phyloP scores from a whole-genome alignment of 2,329 filamentous ascomycete species.

The Coniochaeta pulveracea region DNA sequence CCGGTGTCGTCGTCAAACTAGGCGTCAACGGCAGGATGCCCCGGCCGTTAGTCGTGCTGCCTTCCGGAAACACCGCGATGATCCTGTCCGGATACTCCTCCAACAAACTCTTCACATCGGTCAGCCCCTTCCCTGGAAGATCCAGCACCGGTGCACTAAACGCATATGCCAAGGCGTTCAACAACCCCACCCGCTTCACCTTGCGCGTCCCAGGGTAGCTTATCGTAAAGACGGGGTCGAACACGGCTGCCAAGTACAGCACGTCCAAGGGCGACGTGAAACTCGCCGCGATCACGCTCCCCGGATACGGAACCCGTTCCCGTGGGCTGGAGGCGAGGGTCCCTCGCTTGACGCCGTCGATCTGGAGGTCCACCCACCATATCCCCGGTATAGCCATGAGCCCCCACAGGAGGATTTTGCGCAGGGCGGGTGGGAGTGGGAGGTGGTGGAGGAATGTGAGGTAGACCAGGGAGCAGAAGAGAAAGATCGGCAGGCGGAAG shows the following conservation, averaged over 20 bases:
- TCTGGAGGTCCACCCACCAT: slow-evolving; percentile 98
- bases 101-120: slow-evolving; percentile 52
- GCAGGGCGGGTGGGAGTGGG: slow-evolving; percentile 47
- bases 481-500: slow-evolving; percentile 68
- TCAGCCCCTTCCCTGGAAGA: slow-evolving; percentile 33
- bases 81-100: slow-evolving; percentile 59
- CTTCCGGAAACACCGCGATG: slow-evolving; percentile 86
- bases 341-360: slow-evolving; percentile 91
- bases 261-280: slow-evolving; percentile 90
- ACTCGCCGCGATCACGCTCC: slow-evolving; percentile 77
- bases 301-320: slow-evolving; percentile 64
- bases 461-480: slow-evolving; percentile 57
- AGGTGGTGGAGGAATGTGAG: slow-evolving; percentile 77
- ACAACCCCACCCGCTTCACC: slow-evolving; percentile 66
- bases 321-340: slow-evolving; percentile 65
- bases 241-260: slow-evolving; percentile 88
- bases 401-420: slow-evolving; percentile 80
- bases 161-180: slow-evolving; percentile 63
- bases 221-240: slow-evolving; percentile 87
- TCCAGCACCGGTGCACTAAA: slow-evolving; percentile 22
- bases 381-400: slow-evolving; percentile 83
- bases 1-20: slow-evolving; percentile 56
- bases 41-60: slow-evolving; percentile 85
- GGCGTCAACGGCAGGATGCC: slow-evolving; percentile 79
- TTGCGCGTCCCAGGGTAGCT: slow-evolving; percentile 65